Conservation (phyloP, 2,329 filamentous ascomycete species). For the Tolypocladium ophioglossoides region DNA sequence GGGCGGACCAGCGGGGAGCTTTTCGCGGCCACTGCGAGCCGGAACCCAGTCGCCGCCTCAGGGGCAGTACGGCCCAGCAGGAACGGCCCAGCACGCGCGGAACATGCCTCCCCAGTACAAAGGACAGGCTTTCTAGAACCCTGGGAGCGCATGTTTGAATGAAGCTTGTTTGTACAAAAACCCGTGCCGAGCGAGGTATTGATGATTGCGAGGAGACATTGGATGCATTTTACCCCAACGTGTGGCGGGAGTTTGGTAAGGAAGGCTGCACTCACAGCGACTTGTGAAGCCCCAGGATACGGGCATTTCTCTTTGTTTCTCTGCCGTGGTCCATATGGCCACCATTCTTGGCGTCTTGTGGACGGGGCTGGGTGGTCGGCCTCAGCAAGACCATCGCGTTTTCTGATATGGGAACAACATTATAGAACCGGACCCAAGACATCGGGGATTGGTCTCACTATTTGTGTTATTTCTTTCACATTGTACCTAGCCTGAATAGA, state of each 20-base stretch:
- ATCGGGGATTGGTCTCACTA: not conserved
- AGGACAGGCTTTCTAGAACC: constrained; percentile 22
- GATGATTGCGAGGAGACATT: not conserved
- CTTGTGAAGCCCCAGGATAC: not conserved
- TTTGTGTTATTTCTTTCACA: not conserved
- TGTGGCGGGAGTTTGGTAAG: not conserved
- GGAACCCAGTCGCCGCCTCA: constrained; percentile 16
- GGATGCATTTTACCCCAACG: constrained; percentile 1
- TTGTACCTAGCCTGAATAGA: not conserved
- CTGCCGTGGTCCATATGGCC: not conserved
- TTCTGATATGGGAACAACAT: not conserved
- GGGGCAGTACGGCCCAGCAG: constrained; percentile 17
- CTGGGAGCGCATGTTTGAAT: not conserved
- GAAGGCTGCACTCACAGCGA: not conserved
- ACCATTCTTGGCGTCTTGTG: not conserved
- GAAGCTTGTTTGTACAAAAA: not conserved
- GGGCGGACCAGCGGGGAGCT: constrained; percentile 14
- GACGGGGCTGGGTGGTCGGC: not conserved
- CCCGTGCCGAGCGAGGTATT: not conserved
- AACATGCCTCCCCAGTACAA: constrained; percentile 21
- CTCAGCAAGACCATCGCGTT: not conserved
- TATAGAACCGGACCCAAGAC: not conserved
- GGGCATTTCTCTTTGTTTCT: not conserved
- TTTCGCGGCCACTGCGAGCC: constrained; percentile 21
- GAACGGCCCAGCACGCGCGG: constrained; percentile 8